Base-by-base conservation (phyloP, 139 green algal species). In the Chlamydomonas urium region DNA sequence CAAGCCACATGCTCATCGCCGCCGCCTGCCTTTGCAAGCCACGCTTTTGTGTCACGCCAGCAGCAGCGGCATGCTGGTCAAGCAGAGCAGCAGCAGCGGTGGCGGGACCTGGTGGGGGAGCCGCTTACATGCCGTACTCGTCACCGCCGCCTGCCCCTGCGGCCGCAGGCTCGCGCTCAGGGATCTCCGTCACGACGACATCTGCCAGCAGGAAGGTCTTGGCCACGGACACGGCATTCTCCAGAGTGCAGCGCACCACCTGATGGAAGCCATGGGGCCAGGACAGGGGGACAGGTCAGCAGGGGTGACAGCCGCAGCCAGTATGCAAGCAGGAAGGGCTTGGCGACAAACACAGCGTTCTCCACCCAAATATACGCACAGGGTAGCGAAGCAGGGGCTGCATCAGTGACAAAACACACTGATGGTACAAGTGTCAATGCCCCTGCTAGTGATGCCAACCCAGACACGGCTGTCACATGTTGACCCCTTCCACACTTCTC, bases 141-240 rank as follows among this genome's bases (percentile, higher is more conserved):
- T 83, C 81, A 60, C 80, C 82, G 60, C 74, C 73, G 10, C 29
- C 73, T 23, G 57, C 56, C 1, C 62, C 6, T 6, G 79, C 74
- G 36, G 76, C 28, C 33, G 79, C 79, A 58, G 48, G 47, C 33
- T 75, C 61, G 75, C 42, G 81, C 77, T 88, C 83, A 32, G 79
- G 79, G 75, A 88, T 88, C 58, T 88, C 79, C 5, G 75, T 85
- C 24, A 82, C 79, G 1, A 99, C 88, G 31, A 97, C 93, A 69
- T 97, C 91, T 42, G 89, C 93, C 38, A 92, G 95, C 59, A 99
- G 86, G 89, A 99, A 99, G 47, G 92, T 99, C 77, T 91, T 93
- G 32, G 96, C 95, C 17, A 99, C 96, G 2, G 91, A 97, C 32
- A 85, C 86, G 8, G 92, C 86, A 76, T 99, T 98, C 87, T 98